Evolutionary conservation across 2,329 filamentous ascomycete species (phyloP), one percentile per base, ranked within the genome.

Genomic region (Ophiostoma ips): DNA sequence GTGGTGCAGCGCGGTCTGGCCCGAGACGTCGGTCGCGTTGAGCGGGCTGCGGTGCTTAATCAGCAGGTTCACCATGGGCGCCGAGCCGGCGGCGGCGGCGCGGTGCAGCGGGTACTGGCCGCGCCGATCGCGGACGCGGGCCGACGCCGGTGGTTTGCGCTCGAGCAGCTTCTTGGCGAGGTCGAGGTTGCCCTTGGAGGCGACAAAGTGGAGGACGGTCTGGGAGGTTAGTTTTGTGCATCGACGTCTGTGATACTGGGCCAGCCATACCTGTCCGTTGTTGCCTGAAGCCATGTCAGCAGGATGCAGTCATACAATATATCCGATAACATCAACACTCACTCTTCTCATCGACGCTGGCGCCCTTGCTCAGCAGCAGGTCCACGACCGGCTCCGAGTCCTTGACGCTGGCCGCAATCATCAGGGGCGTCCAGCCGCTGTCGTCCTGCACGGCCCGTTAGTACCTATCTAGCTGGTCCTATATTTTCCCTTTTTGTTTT

Each of bases 91-190:
- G 3, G 92, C 90, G 0, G 92, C 90, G 3, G 92, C 92, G 16
- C 92, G 80, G 65, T 98, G 94, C 24, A 98, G 75, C 7, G 94
- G 77, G 51, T 95, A 79, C 62, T 95, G 90, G n/a, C 87, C 86
- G 30, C 88, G 77, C 60, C 79, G 84, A 63, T 98, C 92, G 55
- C 86, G 86, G 2, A 89, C 74, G 24, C 90, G 73, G 1, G 88
- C 78, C 5, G 83, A 87, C 12, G 87, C 90, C 1, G 75, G 68
- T 0, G 74, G 72, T 52, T 84, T 83, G 58, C 80, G 73, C 16
- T 76, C 72, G 36, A 98, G 68, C n/a, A 98, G 76, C 52, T 79
- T 79, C 46, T 81, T 82, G 24, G 87, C 87, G 7, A 84, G 73
- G 55, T 94, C 86, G 41, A 95, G 70, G 62, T 94, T 89, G 59